These are phyloP conservation scores for Allium fistulosum DNA, from an alignment of 106 monocot species.

Conservation along the genomic window DNA sequence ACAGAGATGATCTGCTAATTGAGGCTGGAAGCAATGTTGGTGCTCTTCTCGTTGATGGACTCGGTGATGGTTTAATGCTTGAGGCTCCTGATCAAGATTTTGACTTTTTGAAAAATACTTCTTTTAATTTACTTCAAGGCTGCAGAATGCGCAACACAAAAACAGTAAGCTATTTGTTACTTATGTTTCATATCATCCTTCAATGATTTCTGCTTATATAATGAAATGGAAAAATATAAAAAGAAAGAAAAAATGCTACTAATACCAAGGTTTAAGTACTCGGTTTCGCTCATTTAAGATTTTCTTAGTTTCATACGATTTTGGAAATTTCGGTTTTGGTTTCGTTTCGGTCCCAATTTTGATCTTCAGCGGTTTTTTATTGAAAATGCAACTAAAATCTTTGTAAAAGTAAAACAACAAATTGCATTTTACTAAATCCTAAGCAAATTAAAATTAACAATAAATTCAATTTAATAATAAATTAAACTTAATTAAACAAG, in stretches of 20 bases:
- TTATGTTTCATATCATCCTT: not conserved
- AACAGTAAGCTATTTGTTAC: slow-evolving; percentile 52
- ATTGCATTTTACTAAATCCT: too few species aligned
- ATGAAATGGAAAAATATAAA: too few species aligned
- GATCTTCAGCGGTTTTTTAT: slow-evolving; percentile 11
- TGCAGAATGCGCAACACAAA: slow-evolving; percentile 99
- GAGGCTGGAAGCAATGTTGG: slow-evolving; percentile 77
- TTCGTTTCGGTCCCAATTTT: slow-evolving; percentile 1
- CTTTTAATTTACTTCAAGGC: slow-evolving; percentile 96
- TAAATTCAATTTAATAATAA: too few species aligned
- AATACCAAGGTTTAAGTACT: too few species aligned
- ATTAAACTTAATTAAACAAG: too few species aligned
- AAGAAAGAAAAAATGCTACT: too few species aligned
- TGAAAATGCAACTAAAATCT: too few species aligned
- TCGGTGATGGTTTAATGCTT: slow-evolving; percentile 86
- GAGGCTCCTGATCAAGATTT: slow-evolving; percentile 85
- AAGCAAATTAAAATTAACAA: too few species aligned
- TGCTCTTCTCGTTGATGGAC: slow-evolving; percentile 92
- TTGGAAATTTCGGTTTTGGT: too few species aligned
- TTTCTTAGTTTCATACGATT: slow-evolving; percentile 30
- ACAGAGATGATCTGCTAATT: slow-evolving; percentile 95
- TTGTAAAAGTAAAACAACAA: too few species aligned
- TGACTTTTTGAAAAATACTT: slow-evolving; percentile 93
- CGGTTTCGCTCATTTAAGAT: slow-evolving; percentile 34
- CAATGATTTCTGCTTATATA: too few species aligned